Conservation (phyloP, 2,329 filamentous ascomycete genomes). For the Nemania diffusa region DNA sequence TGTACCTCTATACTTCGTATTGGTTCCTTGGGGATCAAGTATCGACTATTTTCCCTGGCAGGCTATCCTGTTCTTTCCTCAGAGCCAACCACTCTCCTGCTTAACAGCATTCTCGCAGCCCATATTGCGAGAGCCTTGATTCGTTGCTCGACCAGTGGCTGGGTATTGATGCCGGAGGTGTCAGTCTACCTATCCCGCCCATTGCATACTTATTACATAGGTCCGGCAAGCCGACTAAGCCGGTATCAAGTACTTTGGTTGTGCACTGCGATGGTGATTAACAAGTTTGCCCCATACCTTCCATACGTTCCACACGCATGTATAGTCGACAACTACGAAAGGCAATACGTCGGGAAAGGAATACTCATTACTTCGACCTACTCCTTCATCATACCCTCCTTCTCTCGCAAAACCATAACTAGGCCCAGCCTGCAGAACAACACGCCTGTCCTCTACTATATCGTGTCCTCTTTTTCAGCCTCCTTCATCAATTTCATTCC, state of each 20-base stretch:
- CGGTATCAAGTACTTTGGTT: slow-evolving; percentile 2
- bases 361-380: slow-evolving; percentile 2
- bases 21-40: background rate
- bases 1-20: background rate
- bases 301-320: slow-evolving; percentile 5
- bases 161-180: background rate
- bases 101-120: background rate
- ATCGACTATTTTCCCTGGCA: background rate
- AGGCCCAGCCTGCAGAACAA: background rate
- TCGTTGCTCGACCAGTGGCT: background rate
- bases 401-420: slow-evolving; percentile 5
- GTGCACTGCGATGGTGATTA: background rate
- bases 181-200: background rate
- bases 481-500: background rate
- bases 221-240: background rate
- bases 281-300: slow-evolving; percentile 15
- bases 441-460: background rate
- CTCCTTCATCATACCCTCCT: slow-evolving; percentile 4
- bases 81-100: background rate
- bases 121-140: background rate
- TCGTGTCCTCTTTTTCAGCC: background rate
- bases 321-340: slow-evolving; percentile 12
- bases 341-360: slow-evolving; percentile 3
- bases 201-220: background rate
- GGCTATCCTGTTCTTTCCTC: slow-evolving; percentile 1